phyloP scores from a whole-genome alignment of 345 rosid genomes.

The Euphorbia lathyris region DNA sequence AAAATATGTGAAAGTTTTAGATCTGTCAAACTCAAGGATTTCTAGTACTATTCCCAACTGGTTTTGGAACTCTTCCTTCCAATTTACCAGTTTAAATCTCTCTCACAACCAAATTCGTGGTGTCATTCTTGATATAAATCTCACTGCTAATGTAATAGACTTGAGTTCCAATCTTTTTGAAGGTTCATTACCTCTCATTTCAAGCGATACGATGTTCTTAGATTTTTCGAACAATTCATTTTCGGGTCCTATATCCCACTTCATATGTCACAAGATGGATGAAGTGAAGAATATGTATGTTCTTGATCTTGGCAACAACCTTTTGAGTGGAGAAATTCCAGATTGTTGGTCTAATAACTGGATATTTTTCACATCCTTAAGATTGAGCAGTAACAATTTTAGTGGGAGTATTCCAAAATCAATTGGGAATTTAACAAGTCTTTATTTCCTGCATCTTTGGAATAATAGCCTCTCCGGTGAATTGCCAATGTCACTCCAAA shows the following conservation, averaged over 20 bases:
- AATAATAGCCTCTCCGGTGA: slow-evolving; percentile 11
- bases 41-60: slow-evolving; percentile 1
- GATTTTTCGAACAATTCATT: slow-evolving; percentile 12
- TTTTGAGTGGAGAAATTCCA: slow-evolving; percentile 3
- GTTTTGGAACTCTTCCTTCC: slow-evolving; percentile 2
- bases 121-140: not conserved
- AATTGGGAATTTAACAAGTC: slow-evolving; percentile 4
- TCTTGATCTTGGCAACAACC: slow-evolving; percentile 9
- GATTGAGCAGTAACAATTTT: not conserved
- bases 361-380: not conserved
- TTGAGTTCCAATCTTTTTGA: slow-evolving; percentile 13
- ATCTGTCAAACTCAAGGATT: slow-evolving; percentile 7
- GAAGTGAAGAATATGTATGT: not conserved
- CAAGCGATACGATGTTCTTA: not conserved
- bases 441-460: not conserved
- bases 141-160: not conserved
- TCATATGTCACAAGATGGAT: not conserved
- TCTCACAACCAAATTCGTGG: not conserved
- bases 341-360: slow-evolving; percentile 21
- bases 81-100: not conserved
- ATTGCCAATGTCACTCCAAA: not conserved
- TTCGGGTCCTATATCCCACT: slow-evolving; percentile 11
- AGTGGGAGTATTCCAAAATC: slow-evolving; percentile 14
- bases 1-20: not conserved
- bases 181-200: slow-evolving; percentile 9